Evolutionary conservation across 2,329 filamentous ascomycete species (phyloP), one percentile per base, ranked within the genome.

Genomic region (Claviceps capensis): DNA sequence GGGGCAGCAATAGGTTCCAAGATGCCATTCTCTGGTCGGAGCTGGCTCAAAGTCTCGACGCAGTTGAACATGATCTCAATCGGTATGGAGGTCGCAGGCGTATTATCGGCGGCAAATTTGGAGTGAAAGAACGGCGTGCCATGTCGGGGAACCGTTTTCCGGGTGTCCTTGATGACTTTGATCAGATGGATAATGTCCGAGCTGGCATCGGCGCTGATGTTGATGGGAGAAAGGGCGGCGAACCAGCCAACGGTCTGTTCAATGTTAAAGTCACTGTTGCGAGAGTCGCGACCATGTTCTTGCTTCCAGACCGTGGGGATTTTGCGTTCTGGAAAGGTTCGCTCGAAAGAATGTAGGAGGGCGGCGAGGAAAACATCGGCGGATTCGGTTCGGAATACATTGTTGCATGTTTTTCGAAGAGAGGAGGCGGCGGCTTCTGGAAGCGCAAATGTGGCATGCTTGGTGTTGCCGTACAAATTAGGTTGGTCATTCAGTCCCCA

Each of bases 241-340:
- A 82, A 80, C 77, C 77, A 81, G 2, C 78, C 79, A 0, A 82
- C 76, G 0, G 78, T 81, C 49, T 77, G 68, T 4, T 73, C 72
- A 1, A 80, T 69, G 61, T 81, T 75, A 13, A 75, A 65, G 16
- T 72, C 70, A 0, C 63, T 60, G 26, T 71, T 70, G 55, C 69
- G 69, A 2, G 66, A 60, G n/a, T 70, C 64, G 16, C 76, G 67
- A 16, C 75, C 75, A 40, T 72, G 69, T 54, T 77, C 74, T 55
- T 76, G 73, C 51, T 73, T 76, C 75, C 75, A 82, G 0, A 82
- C 58, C 1, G 73, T 72, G 0, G 78, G 79, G 0, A 68, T 62
- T 0, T 58, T 54, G 17, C 78, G 69, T 49, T 81, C 75, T 14
- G 71, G 67, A 53, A 83, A 82, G 0, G 72, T 72, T 52, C 74